Conservation (phyloP, 345 rosid genomes). For the Citrus maxima region DNA sequence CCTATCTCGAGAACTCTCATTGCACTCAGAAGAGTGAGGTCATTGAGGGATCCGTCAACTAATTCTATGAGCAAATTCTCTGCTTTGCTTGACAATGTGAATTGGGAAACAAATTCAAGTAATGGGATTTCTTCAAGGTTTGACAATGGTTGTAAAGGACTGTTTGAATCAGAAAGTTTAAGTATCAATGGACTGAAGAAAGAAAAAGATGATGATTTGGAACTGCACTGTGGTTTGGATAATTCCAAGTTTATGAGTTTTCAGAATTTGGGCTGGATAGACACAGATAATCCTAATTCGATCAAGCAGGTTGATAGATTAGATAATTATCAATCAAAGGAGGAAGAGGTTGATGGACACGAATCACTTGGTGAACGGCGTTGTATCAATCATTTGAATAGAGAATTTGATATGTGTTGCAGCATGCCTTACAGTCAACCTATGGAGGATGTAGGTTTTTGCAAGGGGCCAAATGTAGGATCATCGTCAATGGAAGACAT, state of each 20-base stretch:
- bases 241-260: slow-evolving; percentile 23
- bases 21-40: slow-evolving; percentile 88
- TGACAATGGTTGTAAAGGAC: slow-evolving; percentile 21
- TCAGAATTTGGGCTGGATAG: slow-evolving; percentile 19
- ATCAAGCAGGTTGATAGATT: slow-evolving; percentile 5
- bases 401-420: slow-evolving; percentile 35
- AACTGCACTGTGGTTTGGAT: slow-evolving; percentile 19
- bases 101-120: slow-evolving; percentile 81
- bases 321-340: slow-evolving; percentile 34
- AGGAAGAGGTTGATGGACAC: slow-evolving; percentile 20
- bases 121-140: slow-evolving; percentile 70
- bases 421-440: slow-evolving; percentile 22
- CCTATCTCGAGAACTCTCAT: slow-evolving; percentile 89
- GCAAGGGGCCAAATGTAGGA: slow-evolving; percentile 32
- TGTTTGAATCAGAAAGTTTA: slow-evolving; percentile 24
- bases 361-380: slow-evolving; percentile 28
- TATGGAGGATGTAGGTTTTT: slow-evolving; percentile 50
- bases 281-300: slow-evolving; percentile 14
- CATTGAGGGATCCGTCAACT: slow-evolving; percentile 91
- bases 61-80: slow-evolving; percentile 93
- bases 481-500: slow-evolving; percentile 31
- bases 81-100: slow-evolving; percentile 68
- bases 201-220: slow-evolving; percentile 29
- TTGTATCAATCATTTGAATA: slow-evolving; percentile 24
- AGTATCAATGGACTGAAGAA: slow-evolving; percentile 28